Evolutionary conservation across 352 stramenopile species (phyloP).

Genomic region (Phytophthora syringae): DNA sequence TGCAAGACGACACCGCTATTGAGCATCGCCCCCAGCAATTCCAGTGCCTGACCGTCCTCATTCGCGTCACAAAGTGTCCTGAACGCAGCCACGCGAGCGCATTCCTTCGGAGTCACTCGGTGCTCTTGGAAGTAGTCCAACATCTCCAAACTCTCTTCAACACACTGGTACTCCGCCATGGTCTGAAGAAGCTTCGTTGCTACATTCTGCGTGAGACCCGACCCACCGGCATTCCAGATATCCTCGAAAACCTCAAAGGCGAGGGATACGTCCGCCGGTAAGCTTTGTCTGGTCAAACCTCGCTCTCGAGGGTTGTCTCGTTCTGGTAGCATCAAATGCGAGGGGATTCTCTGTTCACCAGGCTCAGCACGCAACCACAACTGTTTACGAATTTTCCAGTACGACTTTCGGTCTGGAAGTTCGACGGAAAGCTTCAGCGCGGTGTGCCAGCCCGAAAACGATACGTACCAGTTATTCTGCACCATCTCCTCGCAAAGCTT

Average conservation of each 20-base stretch:
- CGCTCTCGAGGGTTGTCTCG: neutral
- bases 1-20: neutral
- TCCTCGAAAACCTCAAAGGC: slow-evolving; percentile 22
- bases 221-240: slow-evolving; percentile 8
- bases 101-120: slow-evolving; percentile 7
- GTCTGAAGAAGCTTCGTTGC: slow-evolving; percentile 17
- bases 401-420: slow-evolving; percentile 51
- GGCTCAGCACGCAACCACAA: slow-evolving; percentile 50
- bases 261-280: slow-evolving; percentile 5
- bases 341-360: slow-evolving; percentile 5
- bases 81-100: slow-evolving; percentile 10
- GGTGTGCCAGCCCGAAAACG: slow-evolving; percentile 55
- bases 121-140: slow-evolving; percentile 21
- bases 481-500: slow-evolving; percentile 64
- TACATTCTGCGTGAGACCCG: slow-evolving; percentile 8
- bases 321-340: slow-evolving; percentile 7
- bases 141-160: slow-evolving; percentile 21
- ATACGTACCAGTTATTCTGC: slow-evolving; percentile 54
- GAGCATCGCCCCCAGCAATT: slow-evolving; percentile 17
- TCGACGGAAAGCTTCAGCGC: slow-evolving; percentile 50
- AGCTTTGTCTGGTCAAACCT: neutral
- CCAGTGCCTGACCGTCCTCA: neutral
- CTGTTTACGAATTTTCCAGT: slow-evolving; percentile 78
- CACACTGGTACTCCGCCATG: slow-evolving; percentile 15
- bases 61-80: slow-evolving; percentile 2